phyloP scores from a whole-genome alignment of 805 yeast genomes.

The Candida yuanshanica region DNA sequence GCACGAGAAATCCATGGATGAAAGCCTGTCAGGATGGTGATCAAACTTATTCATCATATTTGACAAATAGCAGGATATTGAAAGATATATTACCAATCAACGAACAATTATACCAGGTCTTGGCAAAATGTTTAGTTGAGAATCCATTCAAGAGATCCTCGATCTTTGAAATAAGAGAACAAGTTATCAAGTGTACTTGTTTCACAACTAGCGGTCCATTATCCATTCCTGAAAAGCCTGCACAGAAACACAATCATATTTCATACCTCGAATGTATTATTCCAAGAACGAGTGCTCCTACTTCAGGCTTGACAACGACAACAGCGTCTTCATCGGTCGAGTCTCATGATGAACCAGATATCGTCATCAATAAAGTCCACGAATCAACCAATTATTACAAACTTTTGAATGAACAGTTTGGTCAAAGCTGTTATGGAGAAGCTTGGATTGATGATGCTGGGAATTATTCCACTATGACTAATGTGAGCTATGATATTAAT shows the following conservation, averaged over 20 bases:
- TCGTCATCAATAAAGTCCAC: not conserved
- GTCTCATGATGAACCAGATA: not conserved
- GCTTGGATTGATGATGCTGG: not conserved
- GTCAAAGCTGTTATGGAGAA: not conserved
- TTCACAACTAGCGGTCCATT: conserved; percentile 20
- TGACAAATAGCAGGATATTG: conserved; percentile 49
- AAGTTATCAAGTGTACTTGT: conserved; percentile 12
- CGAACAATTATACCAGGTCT: conserved; percentile 47
- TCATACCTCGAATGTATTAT: conserved; percentile 1
- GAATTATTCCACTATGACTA: conserved; percentile 4
- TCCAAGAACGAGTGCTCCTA: not conserved
- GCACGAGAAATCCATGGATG: conserved; percentile 89
- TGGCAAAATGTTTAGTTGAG: conserved; percentile 29
- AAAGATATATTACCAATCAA: conserved; percentile 70
- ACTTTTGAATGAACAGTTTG: not conserved
- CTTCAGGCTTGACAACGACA: not conserved
- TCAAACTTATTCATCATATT: conserved; percentile 59
- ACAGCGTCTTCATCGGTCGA: not conserved
- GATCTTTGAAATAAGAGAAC: conserved; percentile 15
- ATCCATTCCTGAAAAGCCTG: conserved; percentile 10
- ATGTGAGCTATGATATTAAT: conserved; percentile 8
- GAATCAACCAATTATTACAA: not conserved
- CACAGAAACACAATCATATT: not conserved
- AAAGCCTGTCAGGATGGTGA: conserved; percentile 59
- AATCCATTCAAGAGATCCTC: conserved; percentile 30